Evolutionary conservation across 805 yeast species (phyloP).

Genomic region (Ogataea nakhonphanomensis): DNA sequence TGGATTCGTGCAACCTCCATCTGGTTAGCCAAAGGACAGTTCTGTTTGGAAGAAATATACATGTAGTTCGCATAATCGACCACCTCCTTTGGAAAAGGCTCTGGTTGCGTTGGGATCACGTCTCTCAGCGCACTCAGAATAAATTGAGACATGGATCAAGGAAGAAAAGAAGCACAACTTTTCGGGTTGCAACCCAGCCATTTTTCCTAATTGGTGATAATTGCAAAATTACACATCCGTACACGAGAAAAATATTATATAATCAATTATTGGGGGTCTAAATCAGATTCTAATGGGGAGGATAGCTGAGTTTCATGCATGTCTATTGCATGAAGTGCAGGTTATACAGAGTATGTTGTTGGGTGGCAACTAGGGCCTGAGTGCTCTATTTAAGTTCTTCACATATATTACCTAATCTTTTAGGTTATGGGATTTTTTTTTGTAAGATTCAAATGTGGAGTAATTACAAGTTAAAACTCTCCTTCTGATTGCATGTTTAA

Average conservation of each 20-base stretch:
- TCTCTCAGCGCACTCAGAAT: conserved; percentile 42
- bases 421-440: too few species aligned
- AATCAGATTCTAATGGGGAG: too few species aligned
- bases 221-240: conserved; percentile 6
- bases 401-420: too few species aligned
- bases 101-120: conserved; percentile 46
- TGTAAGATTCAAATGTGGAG: conserved; percentile 5
- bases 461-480: background rate
- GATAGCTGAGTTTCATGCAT: too few species aligned
- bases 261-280: too few species aligned
- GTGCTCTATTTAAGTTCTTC: too few species aligned
- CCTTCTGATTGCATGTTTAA: background rate
- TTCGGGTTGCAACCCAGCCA: conserved; percentile 9
- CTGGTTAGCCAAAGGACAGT: conserved; percentile 42
- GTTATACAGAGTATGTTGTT: too few species aligned
- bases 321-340: too few species aligned
- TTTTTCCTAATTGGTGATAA: conserved; percentile 9
- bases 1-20: conserved; percentile 67
- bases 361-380: too few species aligned
- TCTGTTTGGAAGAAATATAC: conserved; percentile 52
- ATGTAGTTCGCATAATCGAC: conserved; percentile 41
- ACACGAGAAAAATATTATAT: conserved; percentile 1
- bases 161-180: background rate
- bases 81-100: conserved; percentile 41
- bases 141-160: conserved; percentile 30